Evolutionary conservation across 805 yeast species (phyloP), one percentile per base, ranked within the genome.

Genomic region (Millerozyma acaciae): DNA sequence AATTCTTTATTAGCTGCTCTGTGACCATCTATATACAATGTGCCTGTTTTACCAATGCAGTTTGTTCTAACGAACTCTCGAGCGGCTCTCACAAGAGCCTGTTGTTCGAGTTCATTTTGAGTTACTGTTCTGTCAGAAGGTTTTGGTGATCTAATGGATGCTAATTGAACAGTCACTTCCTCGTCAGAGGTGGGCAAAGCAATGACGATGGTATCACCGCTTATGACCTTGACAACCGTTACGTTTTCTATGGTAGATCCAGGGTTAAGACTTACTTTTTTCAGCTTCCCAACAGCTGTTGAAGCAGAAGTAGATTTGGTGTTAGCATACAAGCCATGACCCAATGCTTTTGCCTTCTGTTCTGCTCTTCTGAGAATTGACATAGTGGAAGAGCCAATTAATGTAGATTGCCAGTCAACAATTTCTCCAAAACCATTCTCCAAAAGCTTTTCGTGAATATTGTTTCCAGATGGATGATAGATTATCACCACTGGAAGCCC

Each of bases 131-230:
- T 51, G 44, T 84, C 93, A 26, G 67, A 59, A 33, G 71, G 72
- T 46, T 85, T 73, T 26, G 96, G 95, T 1, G 79, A 83, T 42
- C 94, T 71, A 27, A 84, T 48, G 1, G 93, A 83, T 2, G 94
- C 76, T 46, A 86, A 67, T 51, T 84, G 90, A 22, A 84, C 88
- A 14, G 84, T 74, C 34, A 65, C 49, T 42, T 79, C 86, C 14
- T 70, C 60, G 25, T 65, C 76, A 23, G 71, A 57, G 19, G 67
- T 58, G 18, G 63, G 57, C 39, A 76, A 51, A 27, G 78, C 70
- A 8, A 86, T 51, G 16, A 65, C 73, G 23, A 78, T 48, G 5
- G 90, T 80, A 48, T 87, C 95, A 8, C 84, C 75, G 4, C 80
- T 74, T 15, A 87, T 55, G 20, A 86, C 71, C 48, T 74, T 75